Conservation (phyloP, 2,329 filamentous ascomycete genomes). For the Lachnellula cervina region DNA sequence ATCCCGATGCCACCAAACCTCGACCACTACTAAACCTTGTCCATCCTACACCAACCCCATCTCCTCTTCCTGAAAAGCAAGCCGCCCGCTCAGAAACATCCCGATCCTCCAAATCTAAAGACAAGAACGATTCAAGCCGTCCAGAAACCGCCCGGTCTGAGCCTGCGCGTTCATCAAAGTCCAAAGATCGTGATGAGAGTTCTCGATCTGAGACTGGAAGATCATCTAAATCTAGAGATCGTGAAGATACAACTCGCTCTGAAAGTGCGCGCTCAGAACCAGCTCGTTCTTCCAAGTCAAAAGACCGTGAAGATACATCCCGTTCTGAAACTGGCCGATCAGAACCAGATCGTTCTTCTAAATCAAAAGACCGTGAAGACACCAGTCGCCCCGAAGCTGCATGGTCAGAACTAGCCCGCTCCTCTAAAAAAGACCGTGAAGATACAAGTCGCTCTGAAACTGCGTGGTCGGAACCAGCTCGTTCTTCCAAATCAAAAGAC, state of each 20-base stretch:
- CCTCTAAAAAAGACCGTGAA: constrained; percentile 11
- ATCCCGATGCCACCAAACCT: constrained; percentile 23
- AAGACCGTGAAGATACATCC: not conserved
- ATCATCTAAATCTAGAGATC: constrained; percentile 30
- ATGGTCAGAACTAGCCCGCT: constrained; percentile 9
- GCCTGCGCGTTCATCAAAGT: constrained; percentile 28
- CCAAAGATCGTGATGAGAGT: constrained; percentile 14
- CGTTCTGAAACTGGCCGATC: constrained; percentile 16
- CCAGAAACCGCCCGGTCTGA: constrained; percentile 16
- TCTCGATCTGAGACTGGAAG: not conserved
- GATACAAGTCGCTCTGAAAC: constrained; percentile 21
- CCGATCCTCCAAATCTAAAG: constrained; percentile 9
- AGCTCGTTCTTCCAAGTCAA: constrained; percentile 21
- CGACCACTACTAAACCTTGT: constrained; percentile 57
- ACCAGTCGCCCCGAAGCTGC: constrained; percentile 17
- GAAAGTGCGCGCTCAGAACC: not conserved
- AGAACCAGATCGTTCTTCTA: constrained; percentile 23
- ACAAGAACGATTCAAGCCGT: constrained; percentile 15
- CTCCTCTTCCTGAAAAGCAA: constrained; percentile 45
- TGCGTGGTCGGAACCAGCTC: constrained; percentile 9
- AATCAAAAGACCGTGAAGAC: constrained; percentile 24
- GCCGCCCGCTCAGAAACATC: constrained; percentile 14
- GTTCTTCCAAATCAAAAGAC: constrained; percentile 31
- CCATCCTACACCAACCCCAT: constrained; percentile 52
- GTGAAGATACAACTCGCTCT: not conserved